Evolutionary conservation across 176 grass and related monocot genomes (phyloP), one percentile per base, ranked within the genome.

Genomic region (Neostapfia colusana): DNA sequence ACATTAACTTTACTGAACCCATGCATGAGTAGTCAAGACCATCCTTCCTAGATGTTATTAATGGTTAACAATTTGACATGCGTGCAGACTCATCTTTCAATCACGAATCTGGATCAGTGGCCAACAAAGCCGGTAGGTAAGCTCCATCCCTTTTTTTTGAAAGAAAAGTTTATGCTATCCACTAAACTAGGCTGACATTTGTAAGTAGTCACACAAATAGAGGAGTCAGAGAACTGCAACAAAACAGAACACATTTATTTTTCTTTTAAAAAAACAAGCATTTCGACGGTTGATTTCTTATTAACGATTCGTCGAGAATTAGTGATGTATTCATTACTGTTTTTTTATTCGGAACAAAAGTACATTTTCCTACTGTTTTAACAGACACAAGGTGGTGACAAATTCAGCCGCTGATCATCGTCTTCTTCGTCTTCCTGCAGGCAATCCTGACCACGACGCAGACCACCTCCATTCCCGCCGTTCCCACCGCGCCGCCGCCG

Each of bases 81-180:
- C 38, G 24, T 74, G 80, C 64, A 88, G 86, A 75, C 81, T 70
- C 75, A 84, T 75, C 37, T 88, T 10, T 15, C 81, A 10, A 84
- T 70, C 43, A 80, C 81, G 17, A 75, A 88, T 84, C 76, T 88
- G 44, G 81, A 88, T 31, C 70, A 84, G 27, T 84, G 81, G 81
- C 38, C 64, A 76, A 69, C 86, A 88, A 80, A 84, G 64, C 70
- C 64, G 81, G 86, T 88, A 84, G 86, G 86, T 88, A 88, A 88
- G 81, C 81, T 83, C 81, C 70, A 50, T 48, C 70, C 44, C 3
- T 23, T 61, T 58, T 58, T 16, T 35, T 77, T 14, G 5, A 25
- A 70, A 26, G 8, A 59, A 2, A 53, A 51, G 7, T 14, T 6
- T 38, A 17, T 53, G 13, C 8, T 5, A 3, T 44, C 36, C 26